Evolutionary conservation across 225 moss, liverwort and hornwort species (phyloP).

Genomic region (Ulota crispa): DNA sequence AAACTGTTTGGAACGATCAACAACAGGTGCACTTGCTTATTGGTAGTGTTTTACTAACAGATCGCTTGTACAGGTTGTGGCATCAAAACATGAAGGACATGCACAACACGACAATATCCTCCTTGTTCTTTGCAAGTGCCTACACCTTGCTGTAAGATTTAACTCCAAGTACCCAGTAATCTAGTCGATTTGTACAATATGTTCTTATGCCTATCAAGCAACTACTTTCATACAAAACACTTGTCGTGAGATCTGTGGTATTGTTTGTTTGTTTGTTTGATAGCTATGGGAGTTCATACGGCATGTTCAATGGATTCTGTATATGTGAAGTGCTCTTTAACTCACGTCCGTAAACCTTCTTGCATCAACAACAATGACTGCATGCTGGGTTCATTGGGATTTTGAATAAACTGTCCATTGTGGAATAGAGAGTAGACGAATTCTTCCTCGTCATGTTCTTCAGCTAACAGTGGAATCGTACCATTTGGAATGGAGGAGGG

Average conservation of each 20-base stretch:
- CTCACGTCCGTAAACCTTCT: not conserved
- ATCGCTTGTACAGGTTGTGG: slow-evolving; percentile 62
- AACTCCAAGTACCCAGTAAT: not conserved
- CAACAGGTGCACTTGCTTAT: not conserved
- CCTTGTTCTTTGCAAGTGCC: slow-evolving; percentile 85
- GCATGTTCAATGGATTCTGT: not conserved
- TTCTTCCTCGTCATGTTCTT: slow-evolving; percentile 14
- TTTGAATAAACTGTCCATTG: slow-evolving; percentile 1
- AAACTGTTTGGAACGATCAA: slow-evolving; percentile 1
- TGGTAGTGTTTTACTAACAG: not conserved
- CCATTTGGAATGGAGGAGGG: slow-evolving; percentile 54
- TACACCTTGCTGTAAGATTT: slow-evolving; percentile 80
- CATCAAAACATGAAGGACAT: slow-evolving; percentile 68
- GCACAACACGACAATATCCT: slow-evolving; percentile 82
- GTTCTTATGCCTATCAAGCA: slow-evolving; percentile 1
- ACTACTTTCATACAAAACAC: not conserved
- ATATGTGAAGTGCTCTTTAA: slow-evolving; percentile 3
- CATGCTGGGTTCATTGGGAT: not conserved
- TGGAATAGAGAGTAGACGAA: slow-evolving; percentile 20
- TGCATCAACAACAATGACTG: not conserved
- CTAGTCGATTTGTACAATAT: not conserved
- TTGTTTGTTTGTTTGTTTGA: slow-evolving; percentile 15
- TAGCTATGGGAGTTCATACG: slow-evolving; percentile 4
- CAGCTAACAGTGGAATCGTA: slow-evolving; percentile 41
- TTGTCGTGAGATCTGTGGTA: not conserved